Evolutionary conservation across 192 early-diverging fungal genomes (phyloP).

Genomic region (Coemansia sp.): DNA sequence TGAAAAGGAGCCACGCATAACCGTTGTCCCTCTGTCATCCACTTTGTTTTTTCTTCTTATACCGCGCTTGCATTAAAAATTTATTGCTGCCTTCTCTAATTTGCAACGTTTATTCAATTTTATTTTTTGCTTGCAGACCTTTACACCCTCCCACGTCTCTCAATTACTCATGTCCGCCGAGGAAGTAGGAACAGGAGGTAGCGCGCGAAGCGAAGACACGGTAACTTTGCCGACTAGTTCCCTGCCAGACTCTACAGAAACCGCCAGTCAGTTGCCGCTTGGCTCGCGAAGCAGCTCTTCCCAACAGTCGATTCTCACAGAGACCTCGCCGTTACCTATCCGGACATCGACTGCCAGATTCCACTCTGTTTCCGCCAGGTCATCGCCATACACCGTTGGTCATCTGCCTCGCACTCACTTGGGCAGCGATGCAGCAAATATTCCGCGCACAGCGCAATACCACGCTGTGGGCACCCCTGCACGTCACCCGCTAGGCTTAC

Average conservation of each 20-base stretch:
- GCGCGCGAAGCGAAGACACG: neutral
- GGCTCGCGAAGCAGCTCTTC: neutral
- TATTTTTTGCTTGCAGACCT: neutral
- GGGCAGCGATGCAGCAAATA: slow-evolving; percentile 32
- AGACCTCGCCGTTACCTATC: slow-evolving; percentile 35
- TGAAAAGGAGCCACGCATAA: neutral
- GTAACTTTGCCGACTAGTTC: neutral
- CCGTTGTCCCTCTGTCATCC: neutral
- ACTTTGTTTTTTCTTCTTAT: neutral
- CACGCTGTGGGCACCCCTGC: slow-evolving; percentile 53
- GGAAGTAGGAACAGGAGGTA: neutral
- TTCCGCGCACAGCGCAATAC: slow-evolving; percentile 54
- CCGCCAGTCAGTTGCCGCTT: neutral
- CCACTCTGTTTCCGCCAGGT: slow-evolving; percentile 20
- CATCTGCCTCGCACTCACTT: slow-evolving; percentile 18
- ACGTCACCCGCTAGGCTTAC: slow-evolving; percentile 51
- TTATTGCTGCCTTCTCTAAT: neutral
- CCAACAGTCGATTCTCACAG: slow-evolving; percentile 14
- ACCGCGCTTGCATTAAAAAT: too few relatives aligned
- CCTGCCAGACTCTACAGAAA: neutral
- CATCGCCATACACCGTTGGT: slow-evolving; percentile 32
- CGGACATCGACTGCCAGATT: slow-evolving; percentile 15
- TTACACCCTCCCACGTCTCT: neutral
- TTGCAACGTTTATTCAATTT: neutral
- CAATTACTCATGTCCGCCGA: slow-evolving; percentile 8